A percentile compares a stretch with the other conserved stretches of the same genome.
These are phyloP conservation scores for Ploettnerulaceae sp. DNA, from an alignment of 2,329 filamentous ascomycete genomes.

Conservation along the genomic window DNA sequence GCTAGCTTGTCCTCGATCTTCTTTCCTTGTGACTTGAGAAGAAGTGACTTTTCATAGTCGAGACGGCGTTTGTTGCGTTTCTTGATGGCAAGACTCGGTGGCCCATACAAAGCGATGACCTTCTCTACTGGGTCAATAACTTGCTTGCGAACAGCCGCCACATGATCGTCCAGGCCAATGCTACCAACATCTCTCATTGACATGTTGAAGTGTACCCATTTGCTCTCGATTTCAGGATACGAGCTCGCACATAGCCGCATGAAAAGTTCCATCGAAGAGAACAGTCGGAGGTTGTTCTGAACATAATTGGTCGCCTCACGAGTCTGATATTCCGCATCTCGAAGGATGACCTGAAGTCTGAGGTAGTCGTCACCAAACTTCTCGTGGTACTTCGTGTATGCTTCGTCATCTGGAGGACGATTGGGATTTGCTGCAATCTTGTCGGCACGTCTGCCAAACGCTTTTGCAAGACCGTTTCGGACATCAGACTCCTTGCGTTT, in stretches of 20 bases:
- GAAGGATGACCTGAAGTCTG: conserved; percentile 76
- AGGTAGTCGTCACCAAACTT: conserved; percentile 91
- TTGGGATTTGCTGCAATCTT: conserved; percentile 62
- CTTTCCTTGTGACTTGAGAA: conserved; percentile 73
- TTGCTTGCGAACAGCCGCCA: conserved; percentile 63
- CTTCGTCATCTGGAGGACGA: conserved; percentile 67
- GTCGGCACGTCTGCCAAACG: conserved; percentile 68
- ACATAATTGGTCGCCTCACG: conserved; percentile 77
- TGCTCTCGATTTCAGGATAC: conserved; percentile 83
- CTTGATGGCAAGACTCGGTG: conserved; percentile 83
- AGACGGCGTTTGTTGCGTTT: conserved; percentile 90
- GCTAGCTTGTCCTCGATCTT: conserved; percentile 81
- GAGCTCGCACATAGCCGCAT: conserved; percentile 72
- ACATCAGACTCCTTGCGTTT: conserved; percentile 88
- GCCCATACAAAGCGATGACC: conserved; percentile 74
- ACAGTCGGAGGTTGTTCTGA: conserved; percentile 72
- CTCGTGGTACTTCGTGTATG: conserved; percentile 76
- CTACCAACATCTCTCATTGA: conserved; percentile 82
- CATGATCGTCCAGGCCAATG: conserved; percentile 78
- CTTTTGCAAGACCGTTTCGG: conserved; percentile 76
- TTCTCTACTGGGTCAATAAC: conserved; percentile 81
- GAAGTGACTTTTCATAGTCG: conserved; percentile 79
- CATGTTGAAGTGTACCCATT: conserved; percentile 88
- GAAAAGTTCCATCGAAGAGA: conserved; percentile 76
- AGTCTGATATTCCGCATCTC: conserved; percentile 91